A percentile compares a stretch with the other conserved stretches of the same genome.
Evolutionary conservation across 768 basidiomycete species (phyloP).

Genomic region (Leccinum rimulosum): DNA sequence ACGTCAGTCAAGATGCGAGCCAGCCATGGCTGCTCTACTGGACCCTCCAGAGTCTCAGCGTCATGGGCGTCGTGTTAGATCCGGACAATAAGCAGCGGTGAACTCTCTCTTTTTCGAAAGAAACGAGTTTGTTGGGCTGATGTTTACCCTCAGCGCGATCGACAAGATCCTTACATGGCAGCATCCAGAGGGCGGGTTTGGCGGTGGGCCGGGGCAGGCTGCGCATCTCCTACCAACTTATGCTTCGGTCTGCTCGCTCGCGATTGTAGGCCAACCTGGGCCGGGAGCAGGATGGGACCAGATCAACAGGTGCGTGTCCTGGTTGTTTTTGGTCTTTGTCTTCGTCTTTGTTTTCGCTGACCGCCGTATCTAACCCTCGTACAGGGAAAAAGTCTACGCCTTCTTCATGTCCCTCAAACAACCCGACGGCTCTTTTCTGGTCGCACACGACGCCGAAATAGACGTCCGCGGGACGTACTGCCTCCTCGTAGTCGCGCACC

Average conservation of each 20-base stretch:
- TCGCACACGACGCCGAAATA: constrained; percentile 84
- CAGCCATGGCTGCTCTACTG: constrained; percentile 96
- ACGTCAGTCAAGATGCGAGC: constrained; percentile 86
- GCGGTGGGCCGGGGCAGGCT: constrained; percentile 86
- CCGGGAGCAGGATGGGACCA: constrained; percentile 80
- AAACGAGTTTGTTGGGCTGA: neutral
- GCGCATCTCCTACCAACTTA: constrained; percentile 90
- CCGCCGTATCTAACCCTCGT: neutral
- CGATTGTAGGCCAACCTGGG: constrained; percentile 75
- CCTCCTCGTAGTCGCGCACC: constrained; percentile 75
- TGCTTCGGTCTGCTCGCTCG: constrained; percentile 79
- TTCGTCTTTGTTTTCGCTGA: neutral
- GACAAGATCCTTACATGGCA: constrained; percentile 80
- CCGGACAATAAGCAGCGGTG: constrained; percentile 74
- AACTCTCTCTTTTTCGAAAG: neutral
- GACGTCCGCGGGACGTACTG: constrained; percentile 98
- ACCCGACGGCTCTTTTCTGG: constrained; percentile 89
- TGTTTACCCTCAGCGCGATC: constrained; percentile 52
- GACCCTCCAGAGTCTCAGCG: constrained; percentile 81
- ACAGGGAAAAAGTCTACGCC: constrained; percentile 66
- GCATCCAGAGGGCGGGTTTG: constrained; percentile 86
- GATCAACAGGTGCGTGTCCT: constrained; percentile 65
- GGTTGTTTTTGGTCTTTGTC: neutral
- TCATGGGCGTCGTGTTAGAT: constrained; percentile 77
- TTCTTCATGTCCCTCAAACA: constrained; percentile 94